Percentiles rank a stretch among this genome's conserved stretches.
Conservation (phyloP, 2,329 filamentous ascomycete species). For the Chrysosporium keratinophilum region DNA sequence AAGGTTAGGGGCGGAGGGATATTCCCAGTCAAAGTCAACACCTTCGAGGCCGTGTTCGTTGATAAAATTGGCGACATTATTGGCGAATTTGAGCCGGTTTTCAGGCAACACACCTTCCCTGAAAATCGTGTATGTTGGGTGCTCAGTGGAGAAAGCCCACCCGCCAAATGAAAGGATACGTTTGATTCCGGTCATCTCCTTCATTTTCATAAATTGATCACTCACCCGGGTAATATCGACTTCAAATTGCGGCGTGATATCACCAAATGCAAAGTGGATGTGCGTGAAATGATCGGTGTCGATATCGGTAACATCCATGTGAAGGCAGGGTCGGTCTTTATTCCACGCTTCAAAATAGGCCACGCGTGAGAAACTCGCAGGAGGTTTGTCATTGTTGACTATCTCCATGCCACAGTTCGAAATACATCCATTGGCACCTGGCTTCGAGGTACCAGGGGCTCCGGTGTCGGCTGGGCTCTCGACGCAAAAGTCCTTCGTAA, state of each 20-base stretch:
- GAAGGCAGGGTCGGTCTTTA: slow-evolving; percentile 23
- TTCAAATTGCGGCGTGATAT: slow-evolving; percentile 25
- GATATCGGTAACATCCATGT: slow-evolving; percentile 21
- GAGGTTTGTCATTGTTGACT: slow-evolving; percentile 21
- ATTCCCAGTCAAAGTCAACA: slow-evolving; percentile 30
- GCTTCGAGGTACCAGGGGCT: slow-evolving; percentile 15
- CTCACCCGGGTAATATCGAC: slow-evolving; percentile 19
- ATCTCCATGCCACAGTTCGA: slow-evolving; percentile 17
- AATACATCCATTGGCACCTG: slow-evolving; percentile 31
- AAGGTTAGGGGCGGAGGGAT: slow-evolving; percentile 29
- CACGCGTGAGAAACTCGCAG: slow-evolving; percentile 18
- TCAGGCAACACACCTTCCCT: slow-evolving; percentile 26
- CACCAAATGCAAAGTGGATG: slow-evolving; percentile 31
- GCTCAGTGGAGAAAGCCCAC: slow-evolving; percentile 34
- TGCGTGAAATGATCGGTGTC: slow-evolving; percentile 25
- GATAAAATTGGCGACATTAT: slow-evolving; percentile 33
- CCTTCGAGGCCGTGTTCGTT: slow-evolving; percentile 34
- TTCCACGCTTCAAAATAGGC: slow-evolving; percentile 28
- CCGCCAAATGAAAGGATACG: slow-evolving; percentile 36
- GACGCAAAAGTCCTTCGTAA: slow-evolving; percentile 37
- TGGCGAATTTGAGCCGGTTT: slow-evolving; percentile 32
- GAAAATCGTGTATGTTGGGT: slow-evolving; percentile 30
- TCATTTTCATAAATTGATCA: slow-evolving; percentile 5
- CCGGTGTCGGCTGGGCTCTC: slow-evolving; percentile 20
- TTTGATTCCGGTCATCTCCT: slow-evolving; percentile 19